phyloP scores from a whole-genome alignment of 352 stramenopile species.

The Phytopythium aichiense region DNA sequence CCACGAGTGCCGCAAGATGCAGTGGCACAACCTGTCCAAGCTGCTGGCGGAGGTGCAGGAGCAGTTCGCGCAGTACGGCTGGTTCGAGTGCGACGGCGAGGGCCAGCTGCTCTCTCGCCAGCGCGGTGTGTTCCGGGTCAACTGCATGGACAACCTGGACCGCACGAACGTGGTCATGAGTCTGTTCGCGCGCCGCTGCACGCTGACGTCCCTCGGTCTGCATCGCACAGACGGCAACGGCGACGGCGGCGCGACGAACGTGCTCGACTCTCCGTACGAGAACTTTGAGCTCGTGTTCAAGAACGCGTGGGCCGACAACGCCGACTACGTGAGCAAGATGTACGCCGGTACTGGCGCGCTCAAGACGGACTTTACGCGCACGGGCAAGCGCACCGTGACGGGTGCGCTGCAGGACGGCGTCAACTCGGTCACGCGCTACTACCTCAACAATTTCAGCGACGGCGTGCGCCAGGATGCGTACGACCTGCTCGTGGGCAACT shows the following conservation, averaged over 20 bases:
- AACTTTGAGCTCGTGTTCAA: slow-evolving; percentile 77
- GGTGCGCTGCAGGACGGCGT: slow-evolving; percentile 93
- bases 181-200: slow-evolving; percentile 86
- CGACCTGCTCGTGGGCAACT: slow-evolving; percentile 87
- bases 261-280: slow-evolving; percentile 53
- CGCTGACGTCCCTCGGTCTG: slow-evolving; percentile 71
- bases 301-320: slow-evolving; percentile 94
- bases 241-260: slow-evolving; percentile 12
- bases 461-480: slow-evolving; percentile 91
- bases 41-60: slow-evolving; percentile 78
- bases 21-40: slow-evolving; percentile 91
- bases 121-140: slow-evolving; percentile 93
- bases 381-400: slow-evolving; percentile 87
- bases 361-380: slow-evolving; percentile 95
- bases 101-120: slow-evolving; percentile 68
- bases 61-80: slow-evolving; percentile 61
- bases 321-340: slow-evolving; percentile 91
- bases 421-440: slow-evolving; percentile 94
- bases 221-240: slow-evolving; percentile 20
- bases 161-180: slow-evolving; percentile 97
- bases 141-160: slow-evolving; percentile 99
- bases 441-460: slow-evolving; percentile 96
- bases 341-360: slow-evolving; percentile 93
- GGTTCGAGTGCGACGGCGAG: slow-evolving; percentile 62
- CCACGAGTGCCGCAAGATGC: slow-evolving; percentile 91